Evolutionary conservation across 331 rosid genomes (phyloP), one percentile per base, ranked within the genome.

Genomic region (Telfairia occidentalis): DNA sequence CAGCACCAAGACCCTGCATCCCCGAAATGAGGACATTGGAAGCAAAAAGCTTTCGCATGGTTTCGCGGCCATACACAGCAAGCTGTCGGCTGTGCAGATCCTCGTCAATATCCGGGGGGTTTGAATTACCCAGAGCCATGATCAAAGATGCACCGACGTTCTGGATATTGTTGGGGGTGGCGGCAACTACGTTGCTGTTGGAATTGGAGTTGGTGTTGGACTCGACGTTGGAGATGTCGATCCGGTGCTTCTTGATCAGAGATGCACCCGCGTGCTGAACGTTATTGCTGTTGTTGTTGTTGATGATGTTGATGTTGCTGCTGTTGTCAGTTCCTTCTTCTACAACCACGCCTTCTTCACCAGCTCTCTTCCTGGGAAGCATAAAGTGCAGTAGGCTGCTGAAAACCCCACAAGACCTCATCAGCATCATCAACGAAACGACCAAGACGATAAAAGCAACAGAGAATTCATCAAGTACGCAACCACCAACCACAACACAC

Each of bases 51-150:
- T 86, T 80, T 76, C 97, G 75, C 98, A 93, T 93, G 2, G 98
- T 88, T 84, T 93, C 98, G 21, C 98, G 90, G 76, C 98, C 98
- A 77, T 93, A 93, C 64, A 93, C 97, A 0, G 98, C 98, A 4
- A 93, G 89, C 85, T 93, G 98, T 46, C 98, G 89, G 86, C 98
- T 93, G 83, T 93, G 98, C 42, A 93, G 90, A 86, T 93, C 97
- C 87, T 93, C 98, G 76, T 93, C 98, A 29, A 93, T 93, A 12
- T 89, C 97, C 0, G 83, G 66, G 2, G 78, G 73, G 78, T 88
- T 87, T 0, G 87, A 52, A 63, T 83, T 82, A 4, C 92, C 98
- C 32, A 87, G 73, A 35, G 89, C 90, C 98, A 93, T 90, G 57
- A 45, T 82, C 26, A 66, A 66, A 2, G 73, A 66, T 85, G 66